A percentile compares a stretch with the other conserved stretches of the same genome.
Conservation (phyloP, 1,284 basidiomycete species). For the Peniophora sp. region DNA sequence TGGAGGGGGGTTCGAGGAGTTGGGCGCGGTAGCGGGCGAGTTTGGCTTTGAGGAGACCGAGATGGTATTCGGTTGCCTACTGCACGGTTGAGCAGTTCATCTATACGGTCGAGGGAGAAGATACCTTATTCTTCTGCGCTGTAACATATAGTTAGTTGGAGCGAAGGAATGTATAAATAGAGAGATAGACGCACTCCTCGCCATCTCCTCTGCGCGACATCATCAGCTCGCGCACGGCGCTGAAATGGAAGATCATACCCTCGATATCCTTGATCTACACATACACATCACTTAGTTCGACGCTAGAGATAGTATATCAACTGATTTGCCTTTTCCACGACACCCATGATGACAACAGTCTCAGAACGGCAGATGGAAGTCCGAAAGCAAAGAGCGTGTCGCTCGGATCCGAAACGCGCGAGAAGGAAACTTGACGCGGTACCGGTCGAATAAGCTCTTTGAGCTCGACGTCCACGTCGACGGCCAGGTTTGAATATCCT, state of each 20-base stretch:
- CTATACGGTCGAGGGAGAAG: not conserved
- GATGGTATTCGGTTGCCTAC: constrained; percentile 86
- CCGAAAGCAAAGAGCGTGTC: no score
- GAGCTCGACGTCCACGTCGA: no score
- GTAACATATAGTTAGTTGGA: constrained; percentile 11
- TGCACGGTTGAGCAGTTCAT: constrained; percentile 13
- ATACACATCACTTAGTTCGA: not conserved
- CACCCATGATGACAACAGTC: constrained; percentile 55
- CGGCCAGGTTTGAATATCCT: no score
- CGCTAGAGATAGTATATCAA: not conserved
- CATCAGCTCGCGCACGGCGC: constrained; percentile 4
- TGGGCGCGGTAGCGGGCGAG: constrained; percentile 89
- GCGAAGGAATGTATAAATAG: constrained; percentile 1
- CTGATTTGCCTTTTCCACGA: constrained; percentile 69
- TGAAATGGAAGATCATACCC: constrained; percentile 36
- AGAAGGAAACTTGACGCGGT: no score
- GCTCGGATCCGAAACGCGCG: no score
- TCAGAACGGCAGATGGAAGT: no score
- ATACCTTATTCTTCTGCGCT: constrained; percentile 90
- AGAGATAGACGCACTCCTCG: constrained; percentile 60
- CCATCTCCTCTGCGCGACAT: constrained; percentile 78
- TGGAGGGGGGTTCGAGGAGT: constrained; percentile 77
- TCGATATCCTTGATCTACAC: constrained; percentile 87
- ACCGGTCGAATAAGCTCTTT: no score
- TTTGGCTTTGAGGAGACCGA: constrained; percentile 85